phyloP scores from a whole-genome alignment of 306 rosid genomes.

The Dalbergia oliveri region DNA sequence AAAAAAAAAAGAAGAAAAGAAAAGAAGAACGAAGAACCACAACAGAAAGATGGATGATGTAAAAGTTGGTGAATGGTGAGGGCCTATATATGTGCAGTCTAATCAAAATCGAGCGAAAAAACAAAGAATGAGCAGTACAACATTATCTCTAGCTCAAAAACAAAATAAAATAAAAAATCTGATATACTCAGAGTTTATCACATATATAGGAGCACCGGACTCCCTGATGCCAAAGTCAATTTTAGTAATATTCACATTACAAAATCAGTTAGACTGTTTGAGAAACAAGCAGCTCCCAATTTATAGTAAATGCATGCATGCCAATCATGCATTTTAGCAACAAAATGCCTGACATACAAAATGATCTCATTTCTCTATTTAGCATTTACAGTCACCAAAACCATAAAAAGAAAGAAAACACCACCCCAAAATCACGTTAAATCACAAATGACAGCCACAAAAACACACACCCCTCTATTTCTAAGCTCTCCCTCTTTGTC shows the following conservation, averaged over 20 bases:
- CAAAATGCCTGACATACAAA: neutral
- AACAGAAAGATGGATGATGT: neutral
- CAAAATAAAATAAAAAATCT: neutral
- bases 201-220: slow-evolving; percentile 11
- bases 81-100: neutral
- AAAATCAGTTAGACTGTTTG: slow-evolving; percentile 36
- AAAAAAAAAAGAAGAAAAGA: too few relatives aligned
- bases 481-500: slow-evolving; percentile 26
- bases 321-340: neutral
- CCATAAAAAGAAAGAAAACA: slow-evolving; percentile 4
- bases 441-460: slow-evolving; percentile 20
- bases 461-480: slow-evolving; percentile 1
- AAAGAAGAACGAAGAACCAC: neutral
- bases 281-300: slow-evolving; percentile 1
- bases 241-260: neutral
- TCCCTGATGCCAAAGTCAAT: neutral
- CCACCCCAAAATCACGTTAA: slow-evolving; percentile 19
- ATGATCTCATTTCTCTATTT: neutral
- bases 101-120: neutral
- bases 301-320: slow-evolving; percentile 35
- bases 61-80: neutral
- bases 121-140: too few relatives aligned
- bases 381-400: slow-evolving; percentile 21
- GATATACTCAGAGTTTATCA: neutral
- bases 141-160: neutral